Conservation (phyloP, 2,329 filamentous ascomycete genomes). For the Aureobasidium vineae region DNA sequence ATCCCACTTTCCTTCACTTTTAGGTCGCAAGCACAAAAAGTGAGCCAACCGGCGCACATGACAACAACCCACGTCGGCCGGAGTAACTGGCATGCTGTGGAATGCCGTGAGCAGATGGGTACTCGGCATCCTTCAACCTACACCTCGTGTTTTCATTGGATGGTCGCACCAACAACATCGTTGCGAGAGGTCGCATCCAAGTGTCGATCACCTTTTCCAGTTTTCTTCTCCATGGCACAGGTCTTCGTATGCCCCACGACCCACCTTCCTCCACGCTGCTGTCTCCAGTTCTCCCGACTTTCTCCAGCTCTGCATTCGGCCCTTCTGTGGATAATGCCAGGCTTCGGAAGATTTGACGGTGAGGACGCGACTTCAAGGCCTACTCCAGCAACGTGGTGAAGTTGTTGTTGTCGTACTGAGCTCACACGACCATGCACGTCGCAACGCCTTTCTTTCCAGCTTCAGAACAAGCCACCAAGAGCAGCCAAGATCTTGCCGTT, state of each 20-base stretch:
- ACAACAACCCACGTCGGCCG: neutral
- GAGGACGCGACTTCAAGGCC: neutral
- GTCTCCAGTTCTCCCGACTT: slow-evolving; percentile 57
- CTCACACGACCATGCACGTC: neutral
- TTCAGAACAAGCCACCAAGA: neutral
- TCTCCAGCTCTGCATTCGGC: slow-evolving; percentile 43
- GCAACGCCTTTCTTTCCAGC: neutral
- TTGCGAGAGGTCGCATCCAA: slow-evolving; percentile 15
- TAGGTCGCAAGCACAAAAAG: neutral
- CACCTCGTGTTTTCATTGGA: slow-evolving; percentile 5
- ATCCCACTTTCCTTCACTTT: neutral
- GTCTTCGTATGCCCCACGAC: slow-evolving; percentile 30
- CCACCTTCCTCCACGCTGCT: slow-evolving; percentile 40
- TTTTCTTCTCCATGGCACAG: slow-evolving; percentile 23
- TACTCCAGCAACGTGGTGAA: neutral
- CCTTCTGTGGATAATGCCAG: slow-evolving; percentile 23
- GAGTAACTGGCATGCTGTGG: slow-evolving; percentile 20
- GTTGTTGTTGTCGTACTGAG: neutral
- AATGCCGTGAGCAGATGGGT: slow-evolving; percentile 4
- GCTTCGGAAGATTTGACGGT: slow-evolving; percentile 10
- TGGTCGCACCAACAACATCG: neutral
- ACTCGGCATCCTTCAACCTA: slow-evolving; percentile 15
- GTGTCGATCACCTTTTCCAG: slow-evolving; percentile 14
- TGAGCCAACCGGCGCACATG: slow-evolving; percentile 13
- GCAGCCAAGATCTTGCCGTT: neutral